phyloP scores from a whole-genome alignment of 495 filamentous ascomycete species.

The Penicillium coprophilum region DNA sequence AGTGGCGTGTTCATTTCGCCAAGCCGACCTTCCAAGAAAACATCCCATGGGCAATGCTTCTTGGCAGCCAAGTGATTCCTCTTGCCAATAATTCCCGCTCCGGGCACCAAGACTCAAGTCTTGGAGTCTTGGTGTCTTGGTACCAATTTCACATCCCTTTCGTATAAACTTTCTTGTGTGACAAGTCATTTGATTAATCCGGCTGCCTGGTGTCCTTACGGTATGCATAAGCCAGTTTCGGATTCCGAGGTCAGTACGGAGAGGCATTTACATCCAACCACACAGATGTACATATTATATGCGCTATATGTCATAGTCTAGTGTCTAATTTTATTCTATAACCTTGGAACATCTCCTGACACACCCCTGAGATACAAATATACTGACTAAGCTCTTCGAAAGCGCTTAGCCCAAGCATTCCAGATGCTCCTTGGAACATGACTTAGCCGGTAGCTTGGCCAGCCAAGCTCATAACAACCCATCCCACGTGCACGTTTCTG shows the following conservation, averaged over 20 bases:
- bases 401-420: constrained; percentile 9
- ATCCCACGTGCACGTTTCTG: not conserved
- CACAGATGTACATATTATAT: not conserved
- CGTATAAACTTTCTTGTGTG: not conserved
- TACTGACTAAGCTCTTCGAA: not conserved
- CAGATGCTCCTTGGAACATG: not conserved
- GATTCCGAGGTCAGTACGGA: not conserved
- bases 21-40: constrained; percentile 18
- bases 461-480: not conserved
- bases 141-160: constrained; percentile 5
- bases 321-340: constrained; percentile 3
- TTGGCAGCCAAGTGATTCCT: constrained; percentile 38
- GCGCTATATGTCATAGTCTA: not conserved
- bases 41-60: constrained; percentile 21
- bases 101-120: constrained; percentile 24
- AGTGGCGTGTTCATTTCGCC: constrained; percentile 13
- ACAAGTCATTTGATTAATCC: constrained; percentile 7
- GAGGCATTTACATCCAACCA: not conserved
- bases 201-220: constrained; percentile 9
- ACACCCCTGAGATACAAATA: not conserved
- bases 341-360: not conserved
- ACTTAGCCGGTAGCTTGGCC: constrained; percentile 5
- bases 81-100: constrained; percentile 34
- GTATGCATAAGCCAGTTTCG: constrained; percentile 6
- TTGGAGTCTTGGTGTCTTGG: constrained; percentile 19